phyloP scores from a whole-genome alignment of 176 grass and related monocot genomes.

The Coix lacrymajobi region DNA sequence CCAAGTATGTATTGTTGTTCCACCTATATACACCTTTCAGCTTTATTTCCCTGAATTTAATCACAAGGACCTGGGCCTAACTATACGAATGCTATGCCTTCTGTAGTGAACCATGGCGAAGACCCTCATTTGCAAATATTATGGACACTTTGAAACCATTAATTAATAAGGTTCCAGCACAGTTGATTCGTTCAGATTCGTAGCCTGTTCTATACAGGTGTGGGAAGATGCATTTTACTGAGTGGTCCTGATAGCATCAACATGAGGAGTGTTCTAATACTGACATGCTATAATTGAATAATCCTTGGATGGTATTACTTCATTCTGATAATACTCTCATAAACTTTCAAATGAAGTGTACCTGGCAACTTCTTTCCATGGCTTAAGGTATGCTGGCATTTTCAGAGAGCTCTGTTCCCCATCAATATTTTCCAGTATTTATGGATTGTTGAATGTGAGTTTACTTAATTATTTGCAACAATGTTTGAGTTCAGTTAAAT shows the following conservation, averaged over 20 bases:
- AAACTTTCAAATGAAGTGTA: background rate
- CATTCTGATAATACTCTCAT: background rate
- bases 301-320: background rate
- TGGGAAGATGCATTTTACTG: background rate
- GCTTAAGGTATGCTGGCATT: constrained; percentile 24
- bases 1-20: constrained; percentile 52
- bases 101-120: constrained; percentile 70
- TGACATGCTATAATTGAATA: constrained; percentile 12
- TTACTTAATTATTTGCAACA: constrained; percentile 12
- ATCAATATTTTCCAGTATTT: background rate
- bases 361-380: constrained; percentile 26
- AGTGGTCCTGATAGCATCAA: constrained; percentile 5
- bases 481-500: background rate
- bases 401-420: background rate
- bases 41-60: background rate
- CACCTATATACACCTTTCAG: background rate
- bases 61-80: background rate
- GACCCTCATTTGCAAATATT: constrained; percentile 80
- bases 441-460: background rate
- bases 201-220: constrained; percentile 13
- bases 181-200: constrained; percentile 33
- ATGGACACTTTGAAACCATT: constrained; percentile 73
- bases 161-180: constrained; percentile 43
- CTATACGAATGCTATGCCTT: background rate
- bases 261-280: constrained; percentile 11